Base-by-base conservation (phyloP, 1,284 basidiomycete genomes). In the Ceratobasidium sp. region DNA sequence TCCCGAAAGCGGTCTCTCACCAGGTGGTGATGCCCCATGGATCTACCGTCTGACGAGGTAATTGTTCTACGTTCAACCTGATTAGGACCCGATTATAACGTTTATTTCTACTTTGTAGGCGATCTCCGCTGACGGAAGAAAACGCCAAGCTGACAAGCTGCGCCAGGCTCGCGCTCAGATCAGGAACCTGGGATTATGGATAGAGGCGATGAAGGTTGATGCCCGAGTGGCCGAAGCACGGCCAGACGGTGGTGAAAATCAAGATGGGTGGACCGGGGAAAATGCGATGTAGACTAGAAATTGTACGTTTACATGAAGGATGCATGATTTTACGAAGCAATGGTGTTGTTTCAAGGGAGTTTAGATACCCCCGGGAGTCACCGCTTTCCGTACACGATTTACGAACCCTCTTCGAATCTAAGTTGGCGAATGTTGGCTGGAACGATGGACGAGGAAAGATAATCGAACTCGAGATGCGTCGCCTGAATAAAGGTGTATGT, bases 131-230 rank as follows among this genome's bases (percentile, higher is more conserved):
- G 15, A 80, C 82, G 75, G 84, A 88, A 24, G 91, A 94, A 80
- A 94, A 93, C 78, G 84, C 84, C 1, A 85, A 84, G 7, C 84
- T 95, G 81, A 82, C 0, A 92, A 94, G 78, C 85, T 95, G 54
- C 87, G 92, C 41, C 93, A 94, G 41, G 90, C 92, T 45, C 87
- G 92, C 56, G 89, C 90, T 81, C 89, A 92, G 83, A 94, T 96
- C 73, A 85, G 94, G 76, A 91, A 91, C 78, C 82, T 96, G 51
- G 94, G 96, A 82, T 81, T 95, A 71, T 91, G 94, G 83, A 88
- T 95, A n/a, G 94, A 95, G 83, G 85, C 86, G 22, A 83, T 93
- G 79, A 87, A 87, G 76, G 89, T 90, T 22, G 94, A 94, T 80
- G 92, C 92, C 66, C 85, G 88, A 80, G 92, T 92, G 6, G 84